Evolutionary conservation across 805 yeast species (phyloP).

Genomic region (Candida xyloterini): DNA sequence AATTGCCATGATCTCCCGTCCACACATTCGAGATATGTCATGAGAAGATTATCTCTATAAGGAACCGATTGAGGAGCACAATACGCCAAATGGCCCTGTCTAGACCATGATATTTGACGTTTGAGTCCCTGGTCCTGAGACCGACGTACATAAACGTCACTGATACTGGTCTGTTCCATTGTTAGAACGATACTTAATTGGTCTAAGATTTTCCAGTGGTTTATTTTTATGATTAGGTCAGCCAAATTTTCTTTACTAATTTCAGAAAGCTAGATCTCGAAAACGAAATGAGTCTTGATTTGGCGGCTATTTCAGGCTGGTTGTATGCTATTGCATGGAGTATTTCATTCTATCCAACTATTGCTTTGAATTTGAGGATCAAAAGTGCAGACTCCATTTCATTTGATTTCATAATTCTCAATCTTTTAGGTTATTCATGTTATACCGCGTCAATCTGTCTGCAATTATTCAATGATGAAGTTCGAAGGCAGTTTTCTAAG

Average conservation of each 20-base stretch:
- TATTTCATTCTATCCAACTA: conserved; percentile 49
- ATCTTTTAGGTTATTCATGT: conserved; percentile 46
- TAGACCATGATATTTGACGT: conserved; percentile 63
- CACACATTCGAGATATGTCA: conserved; percentile 68
- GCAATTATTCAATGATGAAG: conserved; percentile 38
- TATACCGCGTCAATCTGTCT: conserved; percentile 40
- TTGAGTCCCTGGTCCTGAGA: conserved; percentile 18
- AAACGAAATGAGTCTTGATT: conserved; percentile 9
- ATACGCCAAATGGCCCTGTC: conserved; percentile 80
- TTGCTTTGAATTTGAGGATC: conserved; percentile 38
- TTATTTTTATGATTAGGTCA: not conserved
- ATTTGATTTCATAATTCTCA: conserved; percentile 44
- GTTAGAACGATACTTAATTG: not conserved
- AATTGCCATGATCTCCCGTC: conserved; percentile 81
- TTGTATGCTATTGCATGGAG: conserved; percentile 35
- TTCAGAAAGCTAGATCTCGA: not conserved
- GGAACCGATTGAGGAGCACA: conserved; percentile 31
- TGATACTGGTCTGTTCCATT: conserved; percentile 9
- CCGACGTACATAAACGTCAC: conserved; percentile 26
- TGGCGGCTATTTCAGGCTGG: conserved; percentile 28
- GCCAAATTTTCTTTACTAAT: not conserved
- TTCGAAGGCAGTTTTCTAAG: conserved; percentile 30
- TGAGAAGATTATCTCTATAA: conserved; percentile 40
- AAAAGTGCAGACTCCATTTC: conserved; percentile 49
- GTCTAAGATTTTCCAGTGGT: conserved; percentile 3